Evolutionary conservation across 2,329 filamentous ascomycete species (phyloP).

Genomic region (Pseudogymnoascus sp.): DNA sequence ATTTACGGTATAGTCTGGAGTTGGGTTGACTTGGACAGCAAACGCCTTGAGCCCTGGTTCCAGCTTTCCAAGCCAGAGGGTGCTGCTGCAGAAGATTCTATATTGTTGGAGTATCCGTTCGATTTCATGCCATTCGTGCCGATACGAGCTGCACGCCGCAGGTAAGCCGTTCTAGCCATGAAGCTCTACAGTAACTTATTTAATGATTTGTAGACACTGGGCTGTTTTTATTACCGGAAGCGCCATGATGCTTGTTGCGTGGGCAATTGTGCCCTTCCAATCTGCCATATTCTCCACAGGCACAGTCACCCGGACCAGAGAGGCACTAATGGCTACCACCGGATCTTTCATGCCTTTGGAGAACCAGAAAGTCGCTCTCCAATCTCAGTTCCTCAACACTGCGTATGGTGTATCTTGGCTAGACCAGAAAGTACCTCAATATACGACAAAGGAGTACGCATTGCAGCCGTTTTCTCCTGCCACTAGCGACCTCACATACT

Average conservation of each 20-base stretch:
- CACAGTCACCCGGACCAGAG: constrained; percentile 21
- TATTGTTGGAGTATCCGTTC: constrained; percentile 49
- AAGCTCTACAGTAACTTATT: neutral
- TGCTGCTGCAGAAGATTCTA: constrained; percentile 36
- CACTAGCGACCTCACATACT: neutral
- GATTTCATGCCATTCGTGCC: constrained; percentile 40
- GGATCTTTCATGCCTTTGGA: constrained; percentile 23
- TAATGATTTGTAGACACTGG: constrained; percentile 40
- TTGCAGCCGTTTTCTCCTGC: constrained; percentile 37
- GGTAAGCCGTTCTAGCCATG: constrained; percentile 19
- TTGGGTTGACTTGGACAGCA: constrained; percentile 53
- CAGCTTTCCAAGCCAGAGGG: constrained; percentile 44
- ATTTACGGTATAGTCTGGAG: constrained; percentile 50
- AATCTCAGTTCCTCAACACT: constrained; percentile 34
- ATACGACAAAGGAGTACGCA: constrained; percentile 37
- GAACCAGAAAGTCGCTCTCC: constrained; percentile 28
- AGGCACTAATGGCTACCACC: constrained; percentile 16
- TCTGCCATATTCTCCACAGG: constrained; percentile 44
- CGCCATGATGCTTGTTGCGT: constrained; percentile 45
- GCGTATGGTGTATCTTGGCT: constrained; percentile 42
- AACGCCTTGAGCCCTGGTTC: constrained; percentile 53
- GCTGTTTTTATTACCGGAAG: constrained; percentile 41
- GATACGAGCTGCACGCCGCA: constrained; percentile 31
- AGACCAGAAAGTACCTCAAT: constrained; percentile 37
- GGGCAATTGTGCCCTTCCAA: constrained; percentile 48